A percentile compares a stretch with the other conserved stretches of the same genome.
phyloP scores from a whole-genome alignment of 805 yeast species.

The Blastobotrys terrestris region DNA sequence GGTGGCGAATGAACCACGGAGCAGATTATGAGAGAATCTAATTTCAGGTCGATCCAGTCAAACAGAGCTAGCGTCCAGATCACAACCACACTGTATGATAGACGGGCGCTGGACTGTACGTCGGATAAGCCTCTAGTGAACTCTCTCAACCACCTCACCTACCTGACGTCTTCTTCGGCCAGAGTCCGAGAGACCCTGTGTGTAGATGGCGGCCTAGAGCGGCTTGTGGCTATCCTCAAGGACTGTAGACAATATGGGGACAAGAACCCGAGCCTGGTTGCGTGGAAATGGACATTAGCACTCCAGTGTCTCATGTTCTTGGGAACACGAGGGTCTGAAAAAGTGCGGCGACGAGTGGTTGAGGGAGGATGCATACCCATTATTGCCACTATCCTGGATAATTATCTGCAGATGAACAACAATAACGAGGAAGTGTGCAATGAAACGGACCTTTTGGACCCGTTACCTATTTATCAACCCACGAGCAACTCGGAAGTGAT shows the following conservation, averaged over 20 bases:
- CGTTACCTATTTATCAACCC: not conserved
- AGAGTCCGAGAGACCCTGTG: constrained; percentile 88
- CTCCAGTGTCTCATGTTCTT: constrained; percentile 87
- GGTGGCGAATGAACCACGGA: constrained; percentile 1
- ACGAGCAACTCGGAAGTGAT: not conserved
- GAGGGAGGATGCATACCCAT: constrained; percentile 89
- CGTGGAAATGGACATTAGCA: constrained; percentile 97
- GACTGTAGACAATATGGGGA: constrained; percentile 11
- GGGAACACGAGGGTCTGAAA: constrained; percentile 90
- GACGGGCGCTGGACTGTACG: constrained; percentile 88
- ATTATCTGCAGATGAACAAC: constrained; percentile 44
- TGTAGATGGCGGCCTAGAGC: constrained; percentile 85
- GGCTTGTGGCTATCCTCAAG: constrained; percentile 69
- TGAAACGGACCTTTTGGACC: not conserved
- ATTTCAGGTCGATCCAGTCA: constrained; percentile 67
- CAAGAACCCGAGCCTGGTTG: constrained; percentile 42
- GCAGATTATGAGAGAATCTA: constrained; percentile 73
- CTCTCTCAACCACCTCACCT: constrained; percentile 84
- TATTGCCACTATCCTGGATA: constrained; percentile 86
- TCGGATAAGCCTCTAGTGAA: constrained; percentile 85
- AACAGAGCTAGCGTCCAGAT: constrained; percentile 92
- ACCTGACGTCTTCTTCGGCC: constrained; percentile 75
- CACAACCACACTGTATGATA: constrained; percentile 80
- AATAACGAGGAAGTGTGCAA: not conserved
- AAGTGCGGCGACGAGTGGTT: constrained; percentile 76